Evolutionary conservation across 2,329 filamentous ascomycete species (phyloP).

Genomic region (Fusarium pseudocircinatum): DNA sequence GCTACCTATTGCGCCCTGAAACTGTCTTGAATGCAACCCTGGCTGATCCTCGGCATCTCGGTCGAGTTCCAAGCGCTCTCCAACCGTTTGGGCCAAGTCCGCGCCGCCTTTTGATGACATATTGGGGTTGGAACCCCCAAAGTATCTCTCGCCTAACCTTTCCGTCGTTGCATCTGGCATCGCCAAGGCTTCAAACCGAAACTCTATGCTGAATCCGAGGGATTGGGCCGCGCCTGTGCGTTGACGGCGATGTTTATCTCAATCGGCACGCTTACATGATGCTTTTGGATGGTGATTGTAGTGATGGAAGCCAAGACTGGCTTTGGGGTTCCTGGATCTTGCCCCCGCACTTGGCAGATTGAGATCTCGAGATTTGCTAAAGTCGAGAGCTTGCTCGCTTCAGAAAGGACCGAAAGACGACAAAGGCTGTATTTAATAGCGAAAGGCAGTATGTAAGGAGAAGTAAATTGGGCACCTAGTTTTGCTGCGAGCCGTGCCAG

Average conservation of each 20-base stretch:
- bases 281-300: background rate
- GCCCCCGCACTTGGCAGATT: background rate
- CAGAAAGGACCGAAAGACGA: background rate
- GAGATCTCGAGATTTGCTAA: background rate
- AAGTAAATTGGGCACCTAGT: too few species aligned
- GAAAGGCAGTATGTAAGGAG: background rate
- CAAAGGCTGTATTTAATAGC: too few species aligned
- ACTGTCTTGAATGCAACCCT: background rate
- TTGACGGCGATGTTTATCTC: background rate
- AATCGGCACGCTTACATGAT: background rate
- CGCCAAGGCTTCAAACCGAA: background rate
- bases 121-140: constrained; percentile 25
- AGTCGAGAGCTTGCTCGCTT: too few species aligned
- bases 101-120: background rate
- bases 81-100: background rate
- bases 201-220: background rate
- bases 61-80: constrained; percentile 1
- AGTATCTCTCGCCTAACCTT: background rate
- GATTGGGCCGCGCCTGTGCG: background rate
- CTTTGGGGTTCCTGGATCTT: background rate
- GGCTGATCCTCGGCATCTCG: constrained; percentile 11
- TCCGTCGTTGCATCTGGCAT: background rate
- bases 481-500: too few species aligned
- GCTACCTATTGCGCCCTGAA: background rate
- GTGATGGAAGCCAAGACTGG: background rate